phyloP scores from a whole-genome alignment of 192 early-diverging fungal genomes.

The Coemansia sp. region DNA sequence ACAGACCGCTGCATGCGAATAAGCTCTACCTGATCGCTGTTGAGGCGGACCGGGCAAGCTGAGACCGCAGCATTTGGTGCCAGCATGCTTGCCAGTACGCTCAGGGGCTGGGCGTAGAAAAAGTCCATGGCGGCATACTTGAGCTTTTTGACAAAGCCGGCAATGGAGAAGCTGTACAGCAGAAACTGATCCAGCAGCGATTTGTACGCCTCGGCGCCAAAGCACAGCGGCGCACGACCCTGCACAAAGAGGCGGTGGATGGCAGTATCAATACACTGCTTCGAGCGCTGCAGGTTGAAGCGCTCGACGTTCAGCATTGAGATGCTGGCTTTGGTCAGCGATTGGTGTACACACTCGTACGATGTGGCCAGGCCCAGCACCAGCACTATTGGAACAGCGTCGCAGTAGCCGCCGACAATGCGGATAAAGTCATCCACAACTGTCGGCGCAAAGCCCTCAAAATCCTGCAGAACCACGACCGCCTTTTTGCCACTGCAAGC shows the following conservation, averaged over 20 bases:
- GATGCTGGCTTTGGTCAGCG: constrained; percentile 70
- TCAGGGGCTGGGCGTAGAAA: constrained; percentile 83
- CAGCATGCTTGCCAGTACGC: constrained; percentile 57
- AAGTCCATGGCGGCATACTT: constrained; percentile 88
- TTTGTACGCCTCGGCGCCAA: constrained; percentile 72
- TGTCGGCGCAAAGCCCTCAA: constrained; percentile 75
- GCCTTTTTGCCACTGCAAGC: constrained; percentile 23
- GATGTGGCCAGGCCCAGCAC: constrained; percentile 88
- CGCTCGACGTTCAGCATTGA: constrained; percentile 72
- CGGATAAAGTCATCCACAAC: constrained; percentile 76
- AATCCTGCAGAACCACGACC: constrained; percentile 82
- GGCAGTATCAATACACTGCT: constrained; percentile 67
- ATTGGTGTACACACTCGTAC: constrained; percentile 77
- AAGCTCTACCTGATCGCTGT: constrained; percentile 60
- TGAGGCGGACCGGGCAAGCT: constrained; percentile 38
- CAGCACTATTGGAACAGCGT: constrained; percentile 72
- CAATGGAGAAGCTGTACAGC: constrained; percentile 78
- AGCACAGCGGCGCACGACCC: constrained; percentile 53
- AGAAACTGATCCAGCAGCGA: constrained; percentile 79
- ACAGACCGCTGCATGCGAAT: constrained; percentile 74
- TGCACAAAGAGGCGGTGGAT: constrained; percentile 62
- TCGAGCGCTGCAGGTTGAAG: constrained; percentile 77
- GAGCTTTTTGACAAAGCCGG: constrained; percentile 66
- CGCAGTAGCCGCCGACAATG: constrained; percentile 64
- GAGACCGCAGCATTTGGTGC: constrained; percentile 6